phyloP scores from a whole-genome alignment of 345 rosid genomes.

The Eucalyptus sideroxylon region DNA sequence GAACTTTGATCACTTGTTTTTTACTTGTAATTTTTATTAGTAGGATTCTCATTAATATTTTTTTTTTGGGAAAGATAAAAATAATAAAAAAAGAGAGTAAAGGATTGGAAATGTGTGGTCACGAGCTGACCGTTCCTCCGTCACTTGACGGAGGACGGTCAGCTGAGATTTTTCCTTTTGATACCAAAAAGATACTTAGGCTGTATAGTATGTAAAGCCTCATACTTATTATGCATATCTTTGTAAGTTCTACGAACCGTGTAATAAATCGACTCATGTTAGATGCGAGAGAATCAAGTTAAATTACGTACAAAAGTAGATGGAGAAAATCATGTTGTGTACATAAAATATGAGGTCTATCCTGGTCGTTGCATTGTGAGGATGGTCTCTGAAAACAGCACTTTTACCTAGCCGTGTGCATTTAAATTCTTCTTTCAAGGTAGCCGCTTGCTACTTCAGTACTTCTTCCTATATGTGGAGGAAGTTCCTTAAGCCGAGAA shows the following conservation, averaged over 20 bases:
- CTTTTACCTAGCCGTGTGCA: not conserved
- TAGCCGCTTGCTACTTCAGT: not conserved
- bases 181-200: not conserved
- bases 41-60: too few relatives aligned
- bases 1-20: too few relatives aligned
- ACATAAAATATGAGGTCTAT: not conserved
- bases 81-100: too few relatives aligned
- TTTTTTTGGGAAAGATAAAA: too few relatives aligned
- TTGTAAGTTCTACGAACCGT: not conserved
- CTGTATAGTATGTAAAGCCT: not conserved
- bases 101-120: too few relatives aligned
- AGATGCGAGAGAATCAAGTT: not conserved
- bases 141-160: too few relatives aligned
- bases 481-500: not conserved
- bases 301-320: not conserved
- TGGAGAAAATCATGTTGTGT: not conserved
- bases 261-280: not conserved
- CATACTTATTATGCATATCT: not conserved
- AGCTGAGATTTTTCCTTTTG: not conserved
- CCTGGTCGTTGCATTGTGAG: not conserved
- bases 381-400: not conserved
- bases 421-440: not conserved
- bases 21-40: too few relatives aligned
- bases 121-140: too few relatives aligned
- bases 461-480: not conserved